phyloP scores from a whole-genome alignment of 1,139 yeast genomes.

The Pichiaceae sp. region DNA sequence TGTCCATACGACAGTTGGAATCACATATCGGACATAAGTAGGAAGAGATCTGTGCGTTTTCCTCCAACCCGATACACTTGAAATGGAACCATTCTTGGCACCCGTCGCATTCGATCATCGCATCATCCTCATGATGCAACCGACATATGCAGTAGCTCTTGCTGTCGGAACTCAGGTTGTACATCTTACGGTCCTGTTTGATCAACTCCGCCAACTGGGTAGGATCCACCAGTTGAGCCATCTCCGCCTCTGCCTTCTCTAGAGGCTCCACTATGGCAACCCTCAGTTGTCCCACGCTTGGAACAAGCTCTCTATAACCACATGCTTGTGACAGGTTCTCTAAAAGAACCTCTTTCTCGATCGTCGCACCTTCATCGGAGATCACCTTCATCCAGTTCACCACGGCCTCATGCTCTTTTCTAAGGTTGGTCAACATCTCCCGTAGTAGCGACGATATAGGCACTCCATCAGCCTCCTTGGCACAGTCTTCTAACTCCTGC shows the following conservation, averaged over 20 bases:
- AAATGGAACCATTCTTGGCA: constrained; percentile 82
- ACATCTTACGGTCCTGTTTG: background rate
- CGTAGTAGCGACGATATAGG: constrained; percentile 5
- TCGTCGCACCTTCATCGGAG: background rate
- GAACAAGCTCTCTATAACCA: background rate
- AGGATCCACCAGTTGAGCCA: background rate
- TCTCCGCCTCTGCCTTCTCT: background rate
- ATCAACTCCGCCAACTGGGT: background rate
- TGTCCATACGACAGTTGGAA: constrained; percentile 20
- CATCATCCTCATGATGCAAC: constrained; percentile 48
- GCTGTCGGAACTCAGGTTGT: background rate
- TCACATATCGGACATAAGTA: constrained; percentile 69
- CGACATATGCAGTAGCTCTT: constrained; percentile 62
- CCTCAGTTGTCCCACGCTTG: background rate
- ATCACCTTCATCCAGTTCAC: background rate
- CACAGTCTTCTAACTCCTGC: constrained; percentile 2
- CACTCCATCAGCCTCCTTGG: background rate
- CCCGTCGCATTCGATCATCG: constrained; percentile 70
- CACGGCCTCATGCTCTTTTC: background rate
- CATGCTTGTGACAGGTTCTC: background rate
- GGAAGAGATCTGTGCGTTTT: constrained; percentile 21
- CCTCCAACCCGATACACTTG: constrained; percentile 45
- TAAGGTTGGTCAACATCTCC: background rate
- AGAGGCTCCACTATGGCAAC: background rate
- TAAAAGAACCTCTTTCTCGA: background rate